phyloP scores from a whole-genome alignment of 2,329 filamentous ascomycete species.

The Samsoniella hepiali region DNA sequence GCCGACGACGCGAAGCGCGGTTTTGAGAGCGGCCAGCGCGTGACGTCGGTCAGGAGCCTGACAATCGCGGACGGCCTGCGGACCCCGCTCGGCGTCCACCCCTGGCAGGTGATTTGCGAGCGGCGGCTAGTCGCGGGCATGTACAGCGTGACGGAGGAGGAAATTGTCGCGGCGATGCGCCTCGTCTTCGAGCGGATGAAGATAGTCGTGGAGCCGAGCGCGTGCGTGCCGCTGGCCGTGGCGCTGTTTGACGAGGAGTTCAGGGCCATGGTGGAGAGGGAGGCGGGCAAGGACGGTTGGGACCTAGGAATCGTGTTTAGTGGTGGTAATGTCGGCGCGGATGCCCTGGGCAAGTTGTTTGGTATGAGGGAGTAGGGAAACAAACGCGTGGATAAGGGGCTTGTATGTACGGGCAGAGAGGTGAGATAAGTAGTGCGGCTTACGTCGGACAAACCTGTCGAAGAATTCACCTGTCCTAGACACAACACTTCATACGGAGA shows the following conservation, averaged over 20 bases:
- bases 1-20: conserved; percentile 79
- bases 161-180: conserved; percentile 74
- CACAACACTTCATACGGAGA: too few relatives aligned
- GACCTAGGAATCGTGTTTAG: too few relatives aligned
- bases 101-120: conserved; percentile 72
- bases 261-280: conserved; percentile 62
- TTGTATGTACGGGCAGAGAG: too few relatives aligned
- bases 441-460: too few relatives aligned
- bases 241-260: conserved; percentile 88
- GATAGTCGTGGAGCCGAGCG: conserved; percentile 84
- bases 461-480: too few relatives aligned
- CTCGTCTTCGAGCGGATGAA: conserved; percentile 86
- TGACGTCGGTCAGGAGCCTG: conserved; percentile 67
- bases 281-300: conserved; percentile 73
- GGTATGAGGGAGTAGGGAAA: conserved; percentile 15
- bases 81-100: conserved; percentile 72
- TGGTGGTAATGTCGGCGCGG: conserved; percentile 59
- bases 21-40: conserved; percentile 58
- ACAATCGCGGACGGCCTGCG: conserved; percentile 88
- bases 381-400: too few relatives aligned
- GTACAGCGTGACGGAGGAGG: conserved; percentile 71
- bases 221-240: too few relatives aligned
- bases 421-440: too few relatives aligned
- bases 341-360: conserved; percentile 52
- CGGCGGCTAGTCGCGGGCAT: conserved; percentile 65